Base-by-base conservation (phyloP, 768 basidiomycete species). In the Cyclocybe aegerita region DNA sequence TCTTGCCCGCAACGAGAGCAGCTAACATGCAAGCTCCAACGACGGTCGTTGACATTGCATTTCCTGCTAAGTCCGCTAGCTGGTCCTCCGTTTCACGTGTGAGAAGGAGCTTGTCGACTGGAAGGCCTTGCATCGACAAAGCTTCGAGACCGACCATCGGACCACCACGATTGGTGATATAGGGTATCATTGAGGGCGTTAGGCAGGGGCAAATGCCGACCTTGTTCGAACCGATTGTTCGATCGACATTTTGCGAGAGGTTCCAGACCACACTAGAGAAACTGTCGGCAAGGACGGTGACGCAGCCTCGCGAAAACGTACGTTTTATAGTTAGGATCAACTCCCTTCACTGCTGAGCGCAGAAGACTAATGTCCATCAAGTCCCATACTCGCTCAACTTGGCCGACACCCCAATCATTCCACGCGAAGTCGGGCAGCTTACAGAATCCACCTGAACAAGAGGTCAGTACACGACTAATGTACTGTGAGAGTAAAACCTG, bases 1-100 rank as follows among this genome's bases (percentile, higher is more conserved):
- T 78, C 63, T 76, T 77, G 5, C 83, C 82, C 1, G 85, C 68
- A 8, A 88, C 79, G 39, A 98, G 73, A 0, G 93, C 92, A 12
- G 88, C 85, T 48, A 96, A 71, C 55, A 97, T 90, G 55, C 91
- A 87, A 3, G 91, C 81, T 1, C 95, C 95, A 30, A 98, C 94
- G 17, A 97, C 95, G 1, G 95, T 97, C 4, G 94, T 92, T 1
- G 93, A 94, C 95, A 98, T 98, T 52, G 95, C 95, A 62, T 98
- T 98, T 2, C 95, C 95, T 14, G 95, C 94, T 11, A 98, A 77
- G 67, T 97, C 93, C 3, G 93, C 92, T 6, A 98, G 76, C 52
- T 98, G 88, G 66, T 97, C 95, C 65, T 95, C 90, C 12, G 82
- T 91, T 69, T 98, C 95, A 45, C 93, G 86, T 1, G 95, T 97